Conservation (phyloP, 768 basidiomycete species). For the Tylopilus cervinicoccineus region DNA sequence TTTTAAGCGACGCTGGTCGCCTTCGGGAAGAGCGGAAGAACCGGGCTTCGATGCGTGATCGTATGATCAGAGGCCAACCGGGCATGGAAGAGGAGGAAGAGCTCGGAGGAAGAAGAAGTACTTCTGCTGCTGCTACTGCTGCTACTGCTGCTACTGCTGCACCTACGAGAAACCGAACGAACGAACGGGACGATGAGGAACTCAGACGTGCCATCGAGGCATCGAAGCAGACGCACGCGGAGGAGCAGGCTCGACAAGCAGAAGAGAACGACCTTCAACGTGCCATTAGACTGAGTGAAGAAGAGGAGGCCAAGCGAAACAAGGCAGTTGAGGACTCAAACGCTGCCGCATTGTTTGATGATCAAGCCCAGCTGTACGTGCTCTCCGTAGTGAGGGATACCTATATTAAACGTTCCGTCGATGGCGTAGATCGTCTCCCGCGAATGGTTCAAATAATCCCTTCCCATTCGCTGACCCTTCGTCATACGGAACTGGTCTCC, state of each 20-base stretch:
- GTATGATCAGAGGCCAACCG: slow-evolving; percentile 71
- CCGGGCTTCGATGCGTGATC: slow-evolving; percentile 89
- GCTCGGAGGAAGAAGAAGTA: background rate
- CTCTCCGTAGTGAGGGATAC: slow-evolving; percentile 3
- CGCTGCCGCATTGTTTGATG: slow-evolving; percentile 78
- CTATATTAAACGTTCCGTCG: slow-evolving; percentile 1
- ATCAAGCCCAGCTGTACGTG: slow-evolving; percentile 72
- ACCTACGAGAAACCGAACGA: slow-evolving; percentile 15
- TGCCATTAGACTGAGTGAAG: slow-evolving; percentile 83
- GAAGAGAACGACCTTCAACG: slow-evolving; percentile 83
- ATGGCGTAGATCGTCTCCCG: slow-evolving; percentile 28
- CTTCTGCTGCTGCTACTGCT: slow-evolving; percentile 14
- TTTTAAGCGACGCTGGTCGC: slow-evolving; percentile 81
- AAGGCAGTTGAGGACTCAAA: slow-evolving; percentile 72
- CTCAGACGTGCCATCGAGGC: slow-evolving; percentile 83
- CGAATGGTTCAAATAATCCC: slow-evolving; percentile 42
- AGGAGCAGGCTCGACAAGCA: slow-evolving; percentile 56
- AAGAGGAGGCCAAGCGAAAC: slow-evolving; percentile 81
- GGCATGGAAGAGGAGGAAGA: slow-evolving; percentile 35
- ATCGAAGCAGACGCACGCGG: slow-evolving; percentile 69
- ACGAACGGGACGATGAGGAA: slow-evolving; percentile 75
- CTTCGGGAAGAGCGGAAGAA: slow-evolving; percentile 81
- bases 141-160: slow-evolving; percentile 13
- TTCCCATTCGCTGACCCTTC: slow-evolving; percentile 63
- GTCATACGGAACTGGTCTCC: slow-evolving; percentile 52